Conservation (phyloP, 495 filamentous ascomycete genomes). For the Xylaria flabelliformis region DNA sequence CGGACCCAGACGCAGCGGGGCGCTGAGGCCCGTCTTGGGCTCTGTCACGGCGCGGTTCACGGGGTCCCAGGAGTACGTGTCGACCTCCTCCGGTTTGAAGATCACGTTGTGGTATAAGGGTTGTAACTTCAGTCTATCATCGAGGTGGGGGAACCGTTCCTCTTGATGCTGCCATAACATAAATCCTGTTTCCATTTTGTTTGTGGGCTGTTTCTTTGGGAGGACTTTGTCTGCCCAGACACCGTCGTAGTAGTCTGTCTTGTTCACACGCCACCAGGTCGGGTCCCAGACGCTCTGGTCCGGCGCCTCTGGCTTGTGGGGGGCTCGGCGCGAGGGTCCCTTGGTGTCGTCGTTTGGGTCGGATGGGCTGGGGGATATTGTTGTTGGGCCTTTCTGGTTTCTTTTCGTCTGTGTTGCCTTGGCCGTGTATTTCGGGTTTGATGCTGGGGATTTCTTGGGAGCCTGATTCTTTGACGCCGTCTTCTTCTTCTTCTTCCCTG, state of each 20-base stretch:
- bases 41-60: conserved; percentile 26
- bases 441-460: neutral
- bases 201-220: neutral
- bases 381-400: neutral
- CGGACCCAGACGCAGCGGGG: conserved; percentile 20
- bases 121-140: conserved; percentile 10
- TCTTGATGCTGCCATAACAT: conserved; percentile 34
- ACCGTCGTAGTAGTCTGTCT: conserved; percentile 1
- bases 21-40: conserved; percentile 12
- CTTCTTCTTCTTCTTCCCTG: neutral
- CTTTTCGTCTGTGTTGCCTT: neutral
- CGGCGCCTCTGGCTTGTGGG: conserved; percentile 21
- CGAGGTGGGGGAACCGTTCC: conserved; percentile 30
- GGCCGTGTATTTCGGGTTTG: neutral
- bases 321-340: conserved; percentile 1
- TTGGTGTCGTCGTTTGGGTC: neutral
- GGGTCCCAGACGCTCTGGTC: conserved; percentile 24
- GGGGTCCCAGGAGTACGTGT: conserved; percentile 30
- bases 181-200: conserved; percentile 25
- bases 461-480: neutral
- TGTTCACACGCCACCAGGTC: conserved; percentile 26
- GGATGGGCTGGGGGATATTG: neutral
- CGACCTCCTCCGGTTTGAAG: conserved; percentile 1
- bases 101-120: neutral
- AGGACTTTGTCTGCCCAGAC: neutral